Evolutionary conservation across 1,139 yeast species (phyloP), one percentile per base, ranked within the genome.

Genomic region (Debaryomyces sp.): DNA sequence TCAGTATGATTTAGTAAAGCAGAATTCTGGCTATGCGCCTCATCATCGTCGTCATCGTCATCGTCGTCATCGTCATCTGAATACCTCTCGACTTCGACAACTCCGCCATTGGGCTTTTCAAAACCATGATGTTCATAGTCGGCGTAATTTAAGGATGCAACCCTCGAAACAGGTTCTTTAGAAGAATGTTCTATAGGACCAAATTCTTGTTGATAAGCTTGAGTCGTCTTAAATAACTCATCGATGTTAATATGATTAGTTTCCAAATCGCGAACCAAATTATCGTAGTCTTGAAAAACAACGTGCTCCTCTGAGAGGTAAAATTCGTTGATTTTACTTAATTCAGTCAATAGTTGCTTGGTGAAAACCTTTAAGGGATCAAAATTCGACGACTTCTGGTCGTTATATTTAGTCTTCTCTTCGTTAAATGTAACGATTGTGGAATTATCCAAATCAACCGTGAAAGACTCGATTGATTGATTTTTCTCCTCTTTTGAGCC

Each of bases 311-410:
- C 82, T 6, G 58, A 55, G 36, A 62, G 59, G 61, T 78, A 85
- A 59, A 87, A 87, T n/a, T 62, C 62, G 59, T 80, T 78, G 38
- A 87, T 76, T 58, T 84, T 85, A 34, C 60, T 59, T 50, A 84
- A 71, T 60, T 87, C 91, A 26, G 61, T 64, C 56, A 84, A 76
- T 49, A 87, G 70, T 15, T 83, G 81, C 46, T 70, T 66, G 34
- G 73, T 56, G 54, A 87, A 87, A 1, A 74, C 71, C 24, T 68
- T 71, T 43, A 78, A 72, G 1, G 87, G 82, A 55, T 81, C 83
- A 30, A 63, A 63, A 2, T 44, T 41, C 8, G 52, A 50, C 15
- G 60, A 51, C 13, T 54, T 49, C 12, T 66, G 65, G 50, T 64
- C 56, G 12, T 54, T 45, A 40, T 47, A 54, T 15, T 55, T 55